phyloP scores from a whole-genome alignment of 2,329 filamentous ascomycete genomes.

The Neophaeococcomyces aloes region DNA sequence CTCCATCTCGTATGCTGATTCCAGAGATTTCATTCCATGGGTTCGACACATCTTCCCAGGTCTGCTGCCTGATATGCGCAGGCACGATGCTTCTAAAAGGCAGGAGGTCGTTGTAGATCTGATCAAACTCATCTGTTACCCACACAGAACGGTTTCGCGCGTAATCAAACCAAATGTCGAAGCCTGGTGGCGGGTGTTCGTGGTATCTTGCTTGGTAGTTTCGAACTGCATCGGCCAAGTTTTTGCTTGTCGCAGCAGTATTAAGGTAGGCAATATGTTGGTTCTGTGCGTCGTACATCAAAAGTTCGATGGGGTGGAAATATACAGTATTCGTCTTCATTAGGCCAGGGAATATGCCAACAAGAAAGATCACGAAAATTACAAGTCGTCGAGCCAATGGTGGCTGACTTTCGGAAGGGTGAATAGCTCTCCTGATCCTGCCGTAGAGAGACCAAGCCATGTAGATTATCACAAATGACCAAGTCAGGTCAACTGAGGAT shows the following conservation, averaged over 20 bases:
- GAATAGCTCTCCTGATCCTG: constrained; percentile 15
- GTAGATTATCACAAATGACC: constrained; percentile 19
- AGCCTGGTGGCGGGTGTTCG: constrained; percentile 48
- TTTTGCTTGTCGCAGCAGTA: constrained; percentile 39
- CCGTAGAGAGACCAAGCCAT: constrained; percentile 15
- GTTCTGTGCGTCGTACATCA: constrained; percentile 41
- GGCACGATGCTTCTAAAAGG: constrained; percentile 47
- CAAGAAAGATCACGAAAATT: constrained; percentile 25
- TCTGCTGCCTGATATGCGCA: constrained; percentile 41
- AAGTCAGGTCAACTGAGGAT: constrained; percentile 11
- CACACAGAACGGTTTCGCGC: constrained; percentile 42
- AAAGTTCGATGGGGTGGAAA: constrained; percentile 45
- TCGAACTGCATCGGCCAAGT: constrained; percentile 39
- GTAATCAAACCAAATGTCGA: constrained; percentile 51
- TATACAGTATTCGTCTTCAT: constrained; percentile 31
- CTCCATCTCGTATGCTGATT: constrained; percentile 45
- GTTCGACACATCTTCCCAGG: constrained; percentile 43
- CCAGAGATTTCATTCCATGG: constrained; percentile 47
- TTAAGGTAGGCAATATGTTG: constrained; percentile 41
- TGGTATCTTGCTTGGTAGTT: constrained; percentile 44
- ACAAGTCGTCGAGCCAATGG: constrained; percentile 8
- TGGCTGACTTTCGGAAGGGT: constrained; percentile 10
- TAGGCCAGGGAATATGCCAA: constrained; percentile 32
- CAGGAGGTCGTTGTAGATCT: constrained; percentile 46
- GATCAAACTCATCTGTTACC: constrained; percentile 51